Conservation (phyloP, 176 grass and related monocot species). For the Oryza brachyantha region DNA sequence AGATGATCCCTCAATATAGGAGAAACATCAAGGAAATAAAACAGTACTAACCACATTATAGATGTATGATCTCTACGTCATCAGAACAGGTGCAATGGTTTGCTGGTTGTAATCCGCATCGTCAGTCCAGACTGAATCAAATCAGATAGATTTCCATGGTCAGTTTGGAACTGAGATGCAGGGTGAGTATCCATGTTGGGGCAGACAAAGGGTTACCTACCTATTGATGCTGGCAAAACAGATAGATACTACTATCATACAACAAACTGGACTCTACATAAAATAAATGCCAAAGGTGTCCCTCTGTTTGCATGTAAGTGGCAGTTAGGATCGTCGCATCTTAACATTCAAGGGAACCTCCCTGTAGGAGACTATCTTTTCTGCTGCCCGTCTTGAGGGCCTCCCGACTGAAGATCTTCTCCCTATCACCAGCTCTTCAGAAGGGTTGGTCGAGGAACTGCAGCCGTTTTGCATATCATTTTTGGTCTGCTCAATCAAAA, state of each 20-base stretch:
- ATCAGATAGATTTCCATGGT: not conserved
- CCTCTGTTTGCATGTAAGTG: not conserved
- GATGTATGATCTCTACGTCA: not conserved
- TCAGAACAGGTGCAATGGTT: not conserved
- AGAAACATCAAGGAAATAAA: not conserved
- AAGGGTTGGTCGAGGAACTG: not conserved
- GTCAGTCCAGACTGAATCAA: not conserved
- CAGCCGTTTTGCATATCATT: not conserved
- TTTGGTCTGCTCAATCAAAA: not conserved
- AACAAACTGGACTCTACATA: constrained; percentile 15
- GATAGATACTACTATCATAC: not conserved
- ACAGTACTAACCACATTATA: not conserved
- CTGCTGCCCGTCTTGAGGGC: constrained; percentile 44
- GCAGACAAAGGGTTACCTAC: not conserved
- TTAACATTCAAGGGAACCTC: constrained; percentile 60
- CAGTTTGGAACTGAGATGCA: not conserved
- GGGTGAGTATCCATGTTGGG: not conserved
- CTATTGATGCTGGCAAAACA: not conserved
- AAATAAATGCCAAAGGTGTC: not conserved
- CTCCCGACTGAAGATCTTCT: constrained; percentile 38
- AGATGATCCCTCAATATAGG: not conserved
- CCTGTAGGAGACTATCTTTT: constrained; percentile 55
- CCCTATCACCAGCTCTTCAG: not conserved
- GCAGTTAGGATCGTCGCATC: constrained; percentile 42
- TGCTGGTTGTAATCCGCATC: not conserved